These are phyloP conservation scores for Globisporangium paroecandrum DNA, from an alignment of 352 stramenopile genomes.

Conservation along the genomic window DNA sequence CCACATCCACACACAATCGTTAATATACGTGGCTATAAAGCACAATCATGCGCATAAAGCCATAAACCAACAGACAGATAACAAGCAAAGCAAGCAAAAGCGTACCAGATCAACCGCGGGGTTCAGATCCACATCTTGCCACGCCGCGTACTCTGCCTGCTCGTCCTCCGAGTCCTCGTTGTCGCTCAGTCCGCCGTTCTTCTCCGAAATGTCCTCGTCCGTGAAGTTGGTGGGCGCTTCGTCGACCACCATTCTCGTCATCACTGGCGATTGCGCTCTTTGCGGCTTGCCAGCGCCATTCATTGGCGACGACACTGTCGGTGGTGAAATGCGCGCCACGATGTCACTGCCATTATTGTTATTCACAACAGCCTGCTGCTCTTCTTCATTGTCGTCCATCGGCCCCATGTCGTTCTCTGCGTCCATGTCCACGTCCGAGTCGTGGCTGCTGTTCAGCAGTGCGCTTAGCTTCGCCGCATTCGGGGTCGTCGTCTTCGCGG, in stretches of 20 bases:
- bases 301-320: conserved; percentile 25
- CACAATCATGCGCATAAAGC: neutral
- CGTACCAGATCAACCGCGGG: conserved; percentile 74
- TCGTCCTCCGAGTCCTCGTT: conserved; percentile 84
- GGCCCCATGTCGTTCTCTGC: conserved; percentile 18
- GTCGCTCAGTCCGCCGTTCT: conserved; percentile 55
- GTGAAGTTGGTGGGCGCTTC: conserved; percentile 23
- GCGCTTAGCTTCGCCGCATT: conserved; percentile 32
- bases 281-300: conserved; percentile 3
- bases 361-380: conserved; percentile 10
- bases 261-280: neutral
- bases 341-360: neutral
- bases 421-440: conserved; percentile 34
- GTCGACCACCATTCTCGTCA: neutral
- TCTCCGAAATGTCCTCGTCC: conserved; percentile 31
- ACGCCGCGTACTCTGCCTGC: conserved; percentile 66
- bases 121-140: conserved; percentile 80
- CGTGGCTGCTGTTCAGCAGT: conserved; percentile 34
- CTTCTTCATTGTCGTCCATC: conserved; percentile 10
- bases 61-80: neutral
- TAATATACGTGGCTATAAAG: neutral
- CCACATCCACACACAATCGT: neutral
- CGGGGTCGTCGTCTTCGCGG: conserved; percentile 17
- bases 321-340: neutral
- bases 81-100: conserved; percentile 2